Evolutionary conservation across 306 rosid genomes (phyloP).

Genomic region (Lathyrus sativus): DNA sequence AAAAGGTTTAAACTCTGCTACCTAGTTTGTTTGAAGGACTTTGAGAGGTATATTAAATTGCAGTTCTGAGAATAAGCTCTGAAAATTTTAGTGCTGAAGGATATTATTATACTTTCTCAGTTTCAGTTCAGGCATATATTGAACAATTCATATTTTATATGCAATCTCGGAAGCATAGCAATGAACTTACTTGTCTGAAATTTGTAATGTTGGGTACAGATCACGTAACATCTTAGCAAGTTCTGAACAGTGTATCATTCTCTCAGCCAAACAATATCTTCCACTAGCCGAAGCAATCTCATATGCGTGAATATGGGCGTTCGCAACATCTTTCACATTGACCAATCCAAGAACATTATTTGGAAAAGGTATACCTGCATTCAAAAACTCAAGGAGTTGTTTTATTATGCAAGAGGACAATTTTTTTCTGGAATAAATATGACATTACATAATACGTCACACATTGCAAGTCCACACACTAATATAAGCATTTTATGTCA

Average conservation of each 20-base stretch:
- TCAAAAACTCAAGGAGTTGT: conserved; percentile 25
- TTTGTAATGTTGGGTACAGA: conserved; percentile 60
- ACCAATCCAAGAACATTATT: conserved; percentile 62
- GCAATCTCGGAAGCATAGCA: background rate
- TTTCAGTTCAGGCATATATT: conserved; percentile 10
- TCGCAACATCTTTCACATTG: conserved; percentile 77
- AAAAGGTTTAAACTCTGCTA: no score
- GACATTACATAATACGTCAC: background rate
- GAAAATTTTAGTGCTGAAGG: no score
- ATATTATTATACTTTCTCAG: background rate
- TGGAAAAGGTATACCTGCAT: conserved; percentile 63
- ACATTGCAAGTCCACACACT: background rate
- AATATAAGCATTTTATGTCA: no score
- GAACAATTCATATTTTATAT: conserved; percentile 12
- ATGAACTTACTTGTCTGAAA: conserved; percentile 58
- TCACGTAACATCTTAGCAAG: conserved; percentile 51
- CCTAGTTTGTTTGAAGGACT: no score
- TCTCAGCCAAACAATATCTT: conserved; percentile 63
- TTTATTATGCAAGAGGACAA: conserved; percentile 1
- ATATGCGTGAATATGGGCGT: conserved; percentile 76
- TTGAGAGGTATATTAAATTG: no score
- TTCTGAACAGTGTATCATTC: conserved; percentile 60
- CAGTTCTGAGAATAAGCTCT: no score
- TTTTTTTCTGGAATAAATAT: conserved; percentile 7
- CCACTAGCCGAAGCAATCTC: conserved; percentile 86